phyloP scores from a whole-genome alignment of 1,284 basidiomycete species.

The Malassezia japonica region DNA sequence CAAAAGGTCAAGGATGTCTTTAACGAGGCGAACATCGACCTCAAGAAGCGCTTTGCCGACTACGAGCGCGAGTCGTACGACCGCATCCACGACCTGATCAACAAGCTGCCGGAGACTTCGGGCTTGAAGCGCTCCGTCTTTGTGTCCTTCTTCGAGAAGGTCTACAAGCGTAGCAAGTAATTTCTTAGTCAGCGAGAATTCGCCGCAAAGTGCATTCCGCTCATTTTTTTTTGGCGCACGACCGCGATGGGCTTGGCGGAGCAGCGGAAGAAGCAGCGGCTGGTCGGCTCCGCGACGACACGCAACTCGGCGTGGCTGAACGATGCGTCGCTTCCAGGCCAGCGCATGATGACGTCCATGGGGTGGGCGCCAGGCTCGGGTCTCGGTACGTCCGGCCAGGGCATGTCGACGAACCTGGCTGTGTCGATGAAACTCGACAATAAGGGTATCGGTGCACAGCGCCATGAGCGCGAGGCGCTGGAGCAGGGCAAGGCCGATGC shows the following conservation, averaged over 20 bases:
- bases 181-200: neutral
- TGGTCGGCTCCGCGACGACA: slow-evolving; percentile 36
- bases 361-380: slow-evolving; percentile 43
- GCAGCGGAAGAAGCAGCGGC: slow-evolving; percentile 38
- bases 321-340: slow-evolving; percentile 40
- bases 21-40: slow-evolving; percentile 61
- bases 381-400: slow-evolving; percentile 31
- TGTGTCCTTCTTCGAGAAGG: slow-evolving; percentile 74
- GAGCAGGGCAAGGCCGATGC: slow-evolving; percentile 28
- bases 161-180: slow-evolving; percentile 60
- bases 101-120: slow-evolving; percentile 38
- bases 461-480: slow-evolving; percentile 40
- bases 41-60: slow-evolving; percentile 56
- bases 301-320: slow-evolving; percentile 41
- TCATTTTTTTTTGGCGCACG: slow-evolving; percentile 4
- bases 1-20: slow-evolving; percentile 68
- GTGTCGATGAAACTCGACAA: slow-evolving; percentile 46
- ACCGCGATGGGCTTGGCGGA: slow-evolving; percentile 39
- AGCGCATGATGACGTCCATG: slow-evolving; percentile 45
- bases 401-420: slow-evolving; percentile 35
- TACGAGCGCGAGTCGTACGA: slow-evolving; percentile 72
- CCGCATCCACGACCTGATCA: slow-evolving; percentile 41
- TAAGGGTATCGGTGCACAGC: slow-evolving; percentile 42
- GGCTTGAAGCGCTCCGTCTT: slow-evolving; percentile 73
- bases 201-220: neutral